Evolutionary conservation across 495 filamentous ascomycete species (phyloP), one percentile per base, ranked within the genome.

Genomic region (Penicillium steckii): DNA sequence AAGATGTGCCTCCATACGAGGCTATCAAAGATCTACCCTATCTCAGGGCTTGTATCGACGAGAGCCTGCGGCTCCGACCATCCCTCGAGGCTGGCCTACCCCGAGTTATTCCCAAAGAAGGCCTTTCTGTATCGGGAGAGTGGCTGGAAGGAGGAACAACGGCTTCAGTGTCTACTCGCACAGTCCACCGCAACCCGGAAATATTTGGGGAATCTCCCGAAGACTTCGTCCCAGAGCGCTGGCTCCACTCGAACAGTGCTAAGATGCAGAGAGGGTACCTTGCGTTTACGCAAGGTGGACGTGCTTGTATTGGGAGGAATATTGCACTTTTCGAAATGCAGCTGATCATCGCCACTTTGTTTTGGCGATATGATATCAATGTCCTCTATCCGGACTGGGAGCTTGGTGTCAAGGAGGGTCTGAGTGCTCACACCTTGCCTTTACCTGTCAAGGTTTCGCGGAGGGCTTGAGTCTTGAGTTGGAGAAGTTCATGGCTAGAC

Each of bases 221-320:
- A 6, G 35, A 1, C 1, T 69, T 52, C 47, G 15, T 13, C 6
- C 66, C 66, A 0, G 60, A 60, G 21, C 44, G 64, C 25, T 69
- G 63, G 63, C 38, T 68, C 4, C 15, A 12, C 10, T n/a, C 18
- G 4, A 3, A 18, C 10, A 29, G 5, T 22, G 12, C 0, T 55
- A 54, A 48, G 3, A 15, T 51, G 18, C 21, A 25, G 18, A 8
- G 47, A 3, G 48, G 47, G 40, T 70, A 72, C 43, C 54, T 72
- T 22, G 30, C 65, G 5, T 71, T 73, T 40, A 55, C 26, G n/a
- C 55, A 66, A 4, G 70, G 70, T 8, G 57, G 66, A 0, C 33
- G 68, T 7, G 67, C 56, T 12, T 74, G 70, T 33, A 69, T 74
- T 55, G 70, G 70, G 4, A 52, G 69, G 13, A 74, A 72, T 55